Conservation (phyloP, 2,329 filamentous ascomycete species). For the Pseudogymnoascus sp. region DNA sequence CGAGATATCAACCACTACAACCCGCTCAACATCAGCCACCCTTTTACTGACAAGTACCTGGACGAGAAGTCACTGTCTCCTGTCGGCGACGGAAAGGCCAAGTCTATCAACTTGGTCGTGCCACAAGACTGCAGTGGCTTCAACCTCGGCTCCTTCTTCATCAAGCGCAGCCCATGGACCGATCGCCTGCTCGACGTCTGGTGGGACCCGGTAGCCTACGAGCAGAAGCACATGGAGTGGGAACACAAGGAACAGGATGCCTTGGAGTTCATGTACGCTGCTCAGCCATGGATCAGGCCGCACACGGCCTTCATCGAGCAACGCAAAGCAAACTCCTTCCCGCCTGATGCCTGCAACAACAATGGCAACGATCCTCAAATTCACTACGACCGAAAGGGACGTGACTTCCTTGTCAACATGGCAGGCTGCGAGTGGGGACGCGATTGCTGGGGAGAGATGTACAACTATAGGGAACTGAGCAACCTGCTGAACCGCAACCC, state of each 20-base stretch:
- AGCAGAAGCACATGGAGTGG: conserved; percentile 99
- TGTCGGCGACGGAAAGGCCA: conserved; percentile 65
- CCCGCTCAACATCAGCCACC: conserved; percentile 86
- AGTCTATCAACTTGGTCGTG: conserved; percentile 79
- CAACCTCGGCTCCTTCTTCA: conserved; percentile 92
- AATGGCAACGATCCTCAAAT: conserved; percentile 65
- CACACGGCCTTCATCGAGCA: conserved; percentile 85
- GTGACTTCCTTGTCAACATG: conserved; percentile 97
- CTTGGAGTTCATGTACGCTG: conserved; percentile 81
- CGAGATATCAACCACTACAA: conserved; percentile 97
- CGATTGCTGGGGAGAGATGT: conserved; percentile 98
- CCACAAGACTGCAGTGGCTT: conserved; percentile 94
- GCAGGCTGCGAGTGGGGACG: conserved; percentile 94
- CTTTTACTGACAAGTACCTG: conserved; percentile 63
- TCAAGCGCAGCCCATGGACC: conserved; percentile 77
- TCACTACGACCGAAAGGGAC: conserved; percentile 77
- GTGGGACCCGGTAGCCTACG: conserved; percentile 97
- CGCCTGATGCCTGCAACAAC: conserved; percentile 77
- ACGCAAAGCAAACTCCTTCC: conserved; percentile 90
- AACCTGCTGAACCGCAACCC: conserved; percentile 76
- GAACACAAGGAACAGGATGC: conserved; percentile 98
- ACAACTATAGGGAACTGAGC: conserved; percentile 84
- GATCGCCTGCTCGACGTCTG: conserved; percentile 88
- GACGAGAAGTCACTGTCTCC: conserved; percentile 65
- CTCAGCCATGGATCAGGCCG: conserved; percentile 86